Conservation (phyloP, 169 alveolate species). For the Cryptosporidium bovis region DNA sequence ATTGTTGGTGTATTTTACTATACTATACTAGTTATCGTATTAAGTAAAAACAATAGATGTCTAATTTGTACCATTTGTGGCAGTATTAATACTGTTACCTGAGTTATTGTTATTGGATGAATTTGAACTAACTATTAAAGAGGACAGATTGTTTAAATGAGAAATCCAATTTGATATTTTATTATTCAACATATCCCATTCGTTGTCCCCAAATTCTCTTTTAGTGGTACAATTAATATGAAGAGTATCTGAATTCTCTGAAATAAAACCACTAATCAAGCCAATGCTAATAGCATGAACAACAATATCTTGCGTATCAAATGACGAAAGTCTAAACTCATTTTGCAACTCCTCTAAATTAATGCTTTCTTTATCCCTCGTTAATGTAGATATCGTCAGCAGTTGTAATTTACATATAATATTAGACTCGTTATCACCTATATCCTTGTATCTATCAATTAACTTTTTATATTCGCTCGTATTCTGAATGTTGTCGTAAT, state of each 20-base stretch:
- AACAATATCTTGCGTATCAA: constrained; percentile 68
- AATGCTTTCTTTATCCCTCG: constrained; percentile 26
- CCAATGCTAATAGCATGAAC: constrained; percentile 71
- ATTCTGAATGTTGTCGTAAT: constrained; percentile 17
- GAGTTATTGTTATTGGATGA: background rate
- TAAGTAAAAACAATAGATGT: background rate
- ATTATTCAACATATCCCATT: constrained; percentile 46
- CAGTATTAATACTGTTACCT: background rate
- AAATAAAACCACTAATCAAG: constrained; percentile 47
- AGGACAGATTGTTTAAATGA: constrained; percentile 21
- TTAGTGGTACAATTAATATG: constrained; percentile 48
- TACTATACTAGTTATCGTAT: too few relatives aligned
- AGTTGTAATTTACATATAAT: constrained; percentile 38
- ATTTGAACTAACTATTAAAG: constrained; percentile 1
- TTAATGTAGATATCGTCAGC: constrained; percentile 43
- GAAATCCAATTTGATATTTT: constrained; percentile 41
- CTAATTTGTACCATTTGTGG: background rate
- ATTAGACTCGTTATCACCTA: constrained; percentile 20
- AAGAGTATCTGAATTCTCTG: constrained; percentile 39
- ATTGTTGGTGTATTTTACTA: background rate
- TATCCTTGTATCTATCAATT: background rate
- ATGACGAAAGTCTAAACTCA: constrained; percentile 53
- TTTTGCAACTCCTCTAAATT: constrained; percentile 39
- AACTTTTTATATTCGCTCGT: constrained; percentile 19
- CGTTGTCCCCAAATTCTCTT: constrained; percentile 60